These are phyloP conservation scores for Nakaseomyces sp. DNA, from an alignment of 1,139 yeast species.

Conservation along the genomic window DNA sequence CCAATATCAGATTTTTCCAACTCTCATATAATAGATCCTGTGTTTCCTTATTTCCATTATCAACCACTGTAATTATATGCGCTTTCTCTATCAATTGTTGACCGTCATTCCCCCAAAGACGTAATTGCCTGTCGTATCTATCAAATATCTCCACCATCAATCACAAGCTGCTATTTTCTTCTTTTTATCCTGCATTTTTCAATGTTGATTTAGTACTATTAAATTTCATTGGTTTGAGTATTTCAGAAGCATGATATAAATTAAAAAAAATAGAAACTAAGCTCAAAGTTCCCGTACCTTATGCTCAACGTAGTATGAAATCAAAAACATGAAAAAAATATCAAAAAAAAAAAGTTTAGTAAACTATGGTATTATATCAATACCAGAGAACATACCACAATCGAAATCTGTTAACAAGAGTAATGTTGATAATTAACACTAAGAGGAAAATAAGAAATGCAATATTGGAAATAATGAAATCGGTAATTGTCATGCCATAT, in stretches of 20 bases:
- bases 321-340: not conserved
- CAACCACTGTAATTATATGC: not conserved
- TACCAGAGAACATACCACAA: not conserved
- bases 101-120: slow-evolving; percentile 80
- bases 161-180: no score
- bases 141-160: slow-evolving; percentile 7
- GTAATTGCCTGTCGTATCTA: slow-evolving; percentile 77
- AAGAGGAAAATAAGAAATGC: not conserved
- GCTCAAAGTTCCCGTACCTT: no score
- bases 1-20: slow-evolving; percentile 65
- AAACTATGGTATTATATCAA: not conserved
- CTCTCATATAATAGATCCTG: not conserved
- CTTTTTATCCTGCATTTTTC: no score
- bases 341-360: not conserved
- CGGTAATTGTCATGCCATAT: not conserved
- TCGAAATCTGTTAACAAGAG: not conserved
- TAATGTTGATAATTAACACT: not conserved
- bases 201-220: no score
- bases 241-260: no score
- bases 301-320: not conserved
- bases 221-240: no score
- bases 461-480: not conserved
- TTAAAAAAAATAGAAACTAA: no score
- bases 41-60: not conserved
- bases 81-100: slow-evolving; percentile 34